phyloP scores from a whole-genome alignment of 805 yeast species.

The Lachancea fermentati region DNA sequence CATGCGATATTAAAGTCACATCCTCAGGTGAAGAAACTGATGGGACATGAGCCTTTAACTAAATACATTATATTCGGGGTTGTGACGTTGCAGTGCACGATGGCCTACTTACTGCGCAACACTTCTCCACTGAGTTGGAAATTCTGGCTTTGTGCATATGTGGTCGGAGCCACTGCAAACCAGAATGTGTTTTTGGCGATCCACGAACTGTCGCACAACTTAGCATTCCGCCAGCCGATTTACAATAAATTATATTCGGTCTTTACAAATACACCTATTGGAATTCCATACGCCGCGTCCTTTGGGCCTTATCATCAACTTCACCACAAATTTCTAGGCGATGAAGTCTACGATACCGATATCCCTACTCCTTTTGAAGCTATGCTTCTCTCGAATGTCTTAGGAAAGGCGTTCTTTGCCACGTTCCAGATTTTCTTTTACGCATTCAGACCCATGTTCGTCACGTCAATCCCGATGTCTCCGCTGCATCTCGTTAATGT shows the following conservation, averaged over 20 bases:
- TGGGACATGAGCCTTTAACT: constrained; percentile 83
- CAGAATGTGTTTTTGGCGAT: constrained; percentile 83
- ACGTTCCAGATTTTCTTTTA: constrained; percentile 85
- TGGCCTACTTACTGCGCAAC: constrained; percentile 58
- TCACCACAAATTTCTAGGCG: constrained; percentile 89
- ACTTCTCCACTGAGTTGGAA: constrained; percentile 46
- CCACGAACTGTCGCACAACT: constrained; percentile 82
- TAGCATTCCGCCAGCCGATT: constrained; percentile 73
- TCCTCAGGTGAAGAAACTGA: constrained; percentile 73
- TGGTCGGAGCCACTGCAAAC: constrained; percentile 79
- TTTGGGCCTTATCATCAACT: constrained; percentile 85
- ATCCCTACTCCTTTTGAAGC: constrained; percentile 81
- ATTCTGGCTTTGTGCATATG: constrained; percentile 61
- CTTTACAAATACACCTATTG: constrained; percentile 77
- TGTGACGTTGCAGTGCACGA: constrained; percentile 57
- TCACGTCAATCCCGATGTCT: constrained; percentile 70
- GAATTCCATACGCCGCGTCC: constrained; percentile 82
- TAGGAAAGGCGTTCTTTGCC: constrained; percentile 88
- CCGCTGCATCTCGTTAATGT: constrained; percentile 66
- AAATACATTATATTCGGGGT: constrained; percentile 68
- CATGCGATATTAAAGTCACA: constrained; percentile 66
- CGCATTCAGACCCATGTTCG: constrained; percentile 84
- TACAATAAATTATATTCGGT: constrained; percentile 75
- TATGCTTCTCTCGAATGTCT: constrained; percentile 59
- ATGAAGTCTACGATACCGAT: constrained; percentile 77